phyloP scores from a whole-genome alignment of 2,329 filamentous ascomycete species.

The Colletotrichum musae region DNA sequence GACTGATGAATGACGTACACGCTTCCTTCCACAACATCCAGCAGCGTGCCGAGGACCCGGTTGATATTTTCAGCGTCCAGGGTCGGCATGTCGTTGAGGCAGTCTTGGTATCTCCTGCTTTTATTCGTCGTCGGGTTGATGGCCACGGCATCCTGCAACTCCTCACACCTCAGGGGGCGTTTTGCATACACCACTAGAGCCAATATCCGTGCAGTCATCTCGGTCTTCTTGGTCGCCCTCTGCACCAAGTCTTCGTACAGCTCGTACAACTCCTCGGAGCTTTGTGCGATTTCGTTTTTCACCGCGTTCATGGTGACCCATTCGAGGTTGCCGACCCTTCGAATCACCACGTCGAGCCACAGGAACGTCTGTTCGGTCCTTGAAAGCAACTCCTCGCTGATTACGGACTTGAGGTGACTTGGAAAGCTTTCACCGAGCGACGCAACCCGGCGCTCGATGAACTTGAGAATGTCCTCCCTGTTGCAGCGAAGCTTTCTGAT shows the following conservation, averaged over 20 bases:
- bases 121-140: slow-evolving; percentile 38
- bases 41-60: slow-evolving; percentile 47
- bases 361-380: no score
- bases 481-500: no score
- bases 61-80: slow-evolving; percentile 38
- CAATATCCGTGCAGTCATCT: slow-evolving; percentile 49
- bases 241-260: slow-evolving; percentile 47
- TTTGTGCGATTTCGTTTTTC: slow-evolving; percentile 38
- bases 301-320: slow-evolving; percentile 38
- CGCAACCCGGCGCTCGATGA: no score
- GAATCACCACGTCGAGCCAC: no score
- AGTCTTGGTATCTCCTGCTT: no score
- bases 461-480: no score
- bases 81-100: not conserved
- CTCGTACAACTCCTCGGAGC: slow-evolving; percentile 44
- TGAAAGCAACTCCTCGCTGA: no score
- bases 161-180: slow-evolving; percentile 45
- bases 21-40: slow-evolving; percentile 40
- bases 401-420: no score
- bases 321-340: no score
- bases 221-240: slow-evolving; percentile 30
- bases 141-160: slow-evolving; percentile 51
- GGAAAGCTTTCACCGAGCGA: no score
- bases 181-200: slow-evolving; percentile 48
- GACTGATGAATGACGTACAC: slow-evolving; percentile 54